Base-by-base conservation (phyloP, 1,284 basidiomycete species). In the Cryptococcus sp. region DNA sequence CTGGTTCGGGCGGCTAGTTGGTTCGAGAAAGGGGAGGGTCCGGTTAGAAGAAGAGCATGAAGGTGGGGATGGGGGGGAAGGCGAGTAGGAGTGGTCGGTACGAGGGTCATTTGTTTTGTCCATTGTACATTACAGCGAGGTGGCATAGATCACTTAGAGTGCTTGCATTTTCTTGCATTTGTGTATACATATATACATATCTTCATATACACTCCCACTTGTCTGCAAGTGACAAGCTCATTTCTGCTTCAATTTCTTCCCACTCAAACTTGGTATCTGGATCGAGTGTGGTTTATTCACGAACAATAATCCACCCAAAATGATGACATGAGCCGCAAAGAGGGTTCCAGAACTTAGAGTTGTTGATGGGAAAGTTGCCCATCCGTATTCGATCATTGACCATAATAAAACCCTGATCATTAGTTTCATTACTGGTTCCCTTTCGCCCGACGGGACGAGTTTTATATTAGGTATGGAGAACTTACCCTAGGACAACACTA, bases 301-400 rank as follows among this genome's bases (percentile, higher is more conserved):
- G 19, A 78, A 80, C 81, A 83, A 87, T 19, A 88, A 65, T 0
- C 88, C 88, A 7, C 77, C 50, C 1, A 92, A 63, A 11, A 91
- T 71, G 1, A 80, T 56, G 0, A 74, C 46, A 66, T 93, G 85
- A 23, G 83, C 81, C 9, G 61, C 64, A 0, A 86, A 72, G 32
- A 94, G 74, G 11, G 84, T 54, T 10, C 70, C 76, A 1, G 90
- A 93, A 0, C 88, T 91, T 2, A 83, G 40, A 0, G 72, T 56
- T 1, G 89, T 93, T 0, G 90, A 87, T 1, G 91, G 91, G 64
- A 84, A 92, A 0, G 86, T 81, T 59, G 91, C 88, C 89, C 91
- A 94, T 3, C 87, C 82, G 67, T 86, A 91, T 72, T 94, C 91
- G 54, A 92, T 83, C 19, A 77, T 77, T 1, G 77, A 55, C 21